Conservation (phyloP, 2,329 filamentous ascomycete species). For the Fusarium illudens region DNA sequence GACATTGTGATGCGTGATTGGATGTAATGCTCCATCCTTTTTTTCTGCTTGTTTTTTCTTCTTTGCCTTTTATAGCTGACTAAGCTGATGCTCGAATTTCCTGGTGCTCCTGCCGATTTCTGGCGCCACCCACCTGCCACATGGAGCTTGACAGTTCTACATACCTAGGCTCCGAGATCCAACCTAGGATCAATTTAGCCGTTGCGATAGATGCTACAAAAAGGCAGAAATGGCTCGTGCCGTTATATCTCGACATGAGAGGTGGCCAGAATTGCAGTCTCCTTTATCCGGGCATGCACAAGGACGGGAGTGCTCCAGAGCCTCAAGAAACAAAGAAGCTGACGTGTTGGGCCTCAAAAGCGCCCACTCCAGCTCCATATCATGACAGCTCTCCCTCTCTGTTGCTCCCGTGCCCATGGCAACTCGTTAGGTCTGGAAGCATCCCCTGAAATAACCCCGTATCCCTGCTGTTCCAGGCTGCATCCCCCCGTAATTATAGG, state of each 20-base stretch:
- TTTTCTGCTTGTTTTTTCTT: neutral
- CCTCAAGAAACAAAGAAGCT: neutral
- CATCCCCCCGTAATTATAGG: slow-evolving; percentile 14
- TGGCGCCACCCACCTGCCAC: slow-evolving; percentile 24
- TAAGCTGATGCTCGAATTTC: neutral
- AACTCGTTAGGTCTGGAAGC: neutral
- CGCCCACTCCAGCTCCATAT: neutral
- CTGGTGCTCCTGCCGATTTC: slow-evolving; percentile 24
- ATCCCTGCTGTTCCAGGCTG: neutral
- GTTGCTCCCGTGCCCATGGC: neutral
- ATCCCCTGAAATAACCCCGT: neutral
- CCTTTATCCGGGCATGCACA: slow-evolving; percentile 5
- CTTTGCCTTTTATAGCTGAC: neutral
- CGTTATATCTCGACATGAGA: neutral
- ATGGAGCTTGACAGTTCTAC: slow-evolving; percentile 16
- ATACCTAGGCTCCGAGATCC: slow-evolving; percentile 8
- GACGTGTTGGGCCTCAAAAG: slow-evolving; percentile 25
- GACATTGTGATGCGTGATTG: neutral
- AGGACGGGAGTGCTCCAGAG: slow-evolving; percentile 10
- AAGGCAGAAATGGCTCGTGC: neutral
- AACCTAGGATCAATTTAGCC: slow-evolving; percentile 19
- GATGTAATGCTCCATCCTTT: neutral
- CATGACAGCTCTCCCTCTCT: slow-evolving; percentile 7
- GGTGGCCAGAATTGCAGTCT: neutral
- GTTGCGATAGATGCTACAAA: neutral